These are phyloP conservation scores for Marvania coccoides DNA, from an alignment of 139 green algal species.

Conservation along the genomic window DNA sequence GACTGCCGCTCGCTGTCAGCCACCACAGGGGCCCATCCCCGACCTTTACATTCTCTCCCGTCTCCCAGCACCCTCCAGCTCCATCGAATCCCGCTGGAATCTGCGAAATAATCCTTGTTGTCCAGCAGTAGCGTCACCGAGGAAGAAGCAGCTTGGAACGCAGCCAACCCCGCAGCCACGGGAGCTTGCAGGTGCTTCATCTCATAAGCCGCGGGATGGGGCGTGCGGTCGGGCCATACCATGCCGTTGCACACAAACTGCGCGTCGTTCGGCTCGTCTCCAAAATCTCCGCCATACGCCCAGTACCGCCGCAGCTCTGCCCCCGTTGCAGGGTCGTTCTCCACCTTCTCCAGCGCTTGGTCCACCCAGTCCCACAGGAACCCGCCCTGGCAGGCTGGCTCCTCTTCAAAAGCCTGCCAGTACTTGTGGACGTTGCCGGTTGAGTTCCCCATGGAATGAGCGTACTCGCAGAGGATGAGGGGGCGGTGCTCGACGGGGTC, in stretches of 20 bases:
- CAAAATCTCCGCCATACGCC: conserved; percentile 93
- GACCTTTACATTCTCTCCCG: conserved; percentile 13
- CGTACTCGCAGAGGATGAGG: conserved; percentile 94
- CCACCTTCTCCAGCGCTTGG: conserved; percentile 62
- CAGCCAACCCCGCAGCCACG: conserved; percentile 28
- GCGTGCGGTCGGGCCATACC: conserved; percentile 70
- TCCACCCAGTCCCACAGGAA: conserved; percentile 99
- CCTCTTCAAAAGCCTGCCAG: conserved; percentile 71
- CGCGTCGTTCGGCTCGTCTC: conserved; percentile 76
- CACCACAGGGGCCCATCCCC: neutral
- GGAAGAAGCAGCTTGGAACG: neutral
- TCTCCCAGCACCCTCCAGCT: conserved; percentile 50
- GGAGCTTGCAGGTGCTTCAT: conserved; percentile 46
- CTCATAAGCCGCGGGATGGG: conserved; percentile 66
- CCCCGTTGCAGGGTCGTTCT: neutral
- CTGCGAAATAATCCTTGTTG: conserved; percentile 59
- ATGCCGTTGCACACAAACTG: conserved; percentile 94
- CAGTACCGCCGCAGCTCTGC: conserved; percentile 44
- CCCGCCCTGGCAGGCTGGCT: conserved; percentile 62
- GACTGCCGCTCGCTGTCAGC: neutral
- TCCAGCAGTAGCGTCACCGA: conserved; percentile 1
- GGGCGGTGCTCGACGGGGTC: conserved; percentile 47
- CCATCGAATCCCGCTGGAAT: conserved; percentile 32
- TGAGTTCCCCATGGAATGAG: conserved; percentile 96
- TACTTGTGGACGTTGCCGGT: conserved; percentile 89